Base-by-base conservation (phyloP, 345 rosid genomes). In the Camelina sativa region DNA sequence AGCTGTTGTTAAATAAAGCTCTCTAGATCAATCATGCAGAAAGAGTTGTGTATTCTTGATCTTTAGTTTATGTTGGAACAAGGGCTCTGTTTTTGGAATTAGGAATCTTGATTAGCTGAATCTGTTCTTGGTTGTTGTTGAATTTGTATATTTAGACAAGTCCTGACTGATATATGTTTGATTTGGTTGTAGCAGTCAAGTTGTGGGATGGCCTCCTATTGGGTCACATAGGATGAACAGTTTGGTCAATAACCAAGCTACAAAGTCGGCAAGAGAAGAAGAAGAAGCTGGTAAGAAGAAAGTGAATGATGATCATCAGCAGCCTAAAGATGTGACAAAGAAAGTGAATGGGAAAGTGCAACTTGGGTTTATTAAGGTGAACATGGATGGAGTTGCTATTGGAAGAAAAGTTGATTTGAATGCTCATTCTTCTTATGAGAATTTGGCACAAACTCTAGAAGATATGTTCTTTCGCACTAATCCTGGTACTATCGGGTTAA, bases 171-270 rank as follows among this genome's bases (percentile, higher is more conserved):
- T 28, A 28, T 28, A 28, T 62, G 53, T 20, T 63, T 65, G 32
- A 51, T 51, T 72, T 72, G 76, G 35, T 66, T 68, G 53, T 54
- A 86, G 80, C 91, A 87, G 95, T 79, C 97, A 87, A 75, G 90
- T 89, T 67, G 98, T 90, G 71, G 98, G 97, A 65, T 92, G 98
- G 98, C 98, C 98, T 2, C 98, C 98, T 4, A 74, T 92, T 52
- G 80, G 98, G 72, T 77, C 90, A 47, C 84, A 85, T 32, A 84
- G 98, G 85, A 85, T 90, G 93, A 89, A 85, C 85, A 88, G 89
- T 73, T 84, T 90, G 87, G 93, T 84, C 52, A 76, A 69, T 11
- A 87, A 79, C 84, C 89, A 84, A 55, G 86, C 91, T 8, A 84
- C 85, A 81, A 82, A 85, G 69, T 57, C 85, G 9, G 82, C 84